phyloP scores from a whole-genome alignment of 192 early-diverging fungal species.

The Backusella macrospora region DNA sequence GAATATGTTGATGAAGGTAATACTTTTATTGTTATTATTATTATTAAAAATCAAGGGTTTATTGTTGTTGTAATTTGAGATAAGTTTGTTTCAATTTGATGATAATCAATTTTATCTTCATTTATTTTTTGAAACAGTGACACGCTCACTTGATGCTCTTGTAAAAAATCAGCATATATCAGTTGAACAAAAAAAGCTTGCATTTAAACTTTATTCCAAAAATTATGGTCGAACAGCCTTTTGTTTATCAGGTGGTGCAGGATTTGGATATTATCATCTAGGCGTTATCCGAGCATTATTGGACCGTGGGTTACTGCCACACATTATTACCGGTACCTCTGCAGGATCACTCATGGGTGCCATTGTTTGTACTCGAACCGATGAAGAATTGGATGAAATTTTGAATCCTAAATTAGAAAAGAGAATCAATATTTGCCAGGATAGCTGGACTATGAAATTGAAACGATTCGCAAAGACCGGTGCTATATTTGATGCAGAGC shows the following conservation, averaged over 20 bases:
- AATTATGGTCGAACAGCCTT: slow-evolving; percentile 78
- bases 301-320: slow-evolving; percentile 66
- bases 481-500: slow-evolving; percentile 59
- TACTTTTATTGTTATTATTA: not conserved
- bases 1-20: slow-evolving; percentile 67
- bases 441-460: slow-evolving; percentile 42
- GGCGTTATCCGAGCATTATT: slow-evolving; percentile 76
- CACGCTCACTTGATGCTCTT: slow-evolving; percentile 47
- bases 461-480: slow-evolving; percentile 46
- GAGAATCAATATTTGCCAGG: slow-evolving; percentile 58
- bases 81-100: not conserved
- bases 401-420: slow-evolving; percentile 54
- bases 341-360: slow-evolving; percentile 69
- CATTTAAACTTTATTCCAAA: slow-evolving; percentile 64
- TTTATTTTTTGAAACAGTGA: slow-evolving; percentile 39
- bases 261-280: slow-evolving; percentile 70
- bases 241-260: slow-evolving; percentile 79
- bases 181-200: slow-evolving; percentile 59
- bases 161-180: slow-evolving; percentile 38
- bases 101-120: not conserved
- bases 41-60: not conserved
- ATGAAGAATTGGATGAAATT: slow-evolving; percentile 61
- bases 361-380: slow-evolving; percentile 68
- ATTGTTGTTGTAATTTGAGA: not conserved
- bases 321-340: slow-evolving; percentile 79